A percentile compares a stretch with the other conserved stretches of the same genome.
phyloP scores from a whole-genome alignment of 2,329 filamentous ascomycete species.

The Aspergillus fijiensis region DNA sequence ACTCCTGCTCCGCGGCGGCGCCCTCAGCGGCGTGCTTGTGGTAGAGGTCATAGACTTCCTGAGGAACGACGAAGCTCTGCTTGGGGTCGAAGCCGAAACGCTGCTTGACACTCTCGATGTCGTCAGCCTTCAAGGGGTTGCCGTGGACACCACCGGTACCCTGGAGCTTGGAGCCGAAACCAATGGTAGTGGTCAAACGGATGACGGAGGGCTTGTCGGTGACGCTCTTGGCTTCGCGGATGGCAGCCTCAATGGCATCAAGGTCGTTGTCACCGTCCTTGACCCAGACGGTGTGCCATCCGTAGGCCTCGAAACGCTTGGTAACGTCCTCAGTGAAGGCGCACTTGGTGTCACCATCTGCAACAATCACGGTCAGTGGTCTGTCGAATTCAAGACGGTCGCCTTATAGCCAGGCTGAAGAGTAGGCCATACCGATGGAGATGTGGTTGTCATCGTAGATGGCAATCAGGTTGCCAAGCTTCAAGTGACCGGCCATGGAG shows the following conservation, averaged over 20 bases:
- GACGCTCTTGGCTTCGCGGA: conserved; percentile 79
- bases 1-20: conserved; percentile 86
- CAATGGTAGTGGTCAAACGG: conserved; percentile 96
- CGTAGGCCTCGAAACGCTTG: conserved; percentile 94
- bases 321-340: conserved; percentile 96
- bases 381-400: not conserved
- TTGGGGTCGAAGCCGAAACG: conserved; percentile 96
- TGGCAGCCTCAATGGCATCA: conserved; percentile 80
- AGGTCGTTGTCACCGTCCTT: conserved; percentile 87
- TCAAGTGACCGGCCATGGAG: conserved; percentile 89
- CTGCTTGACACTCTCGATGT: conserved; percentile 88
- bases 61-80: conserved; percentile 87
- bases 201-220: conserved; percentile 97
- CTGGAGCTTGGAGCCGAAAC: conserved; percentile 88
- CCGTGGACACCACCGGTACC: conserved; percentile 96
- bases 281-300: conserved; percentile 88
- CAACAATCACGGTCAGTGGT: not conserved
- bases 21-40: conserved; percentile 80
- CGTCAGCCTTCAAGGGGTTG: conserved; percentile 90
- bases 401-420: not conserved
- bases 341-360: conserved; percentile 90
- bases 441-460: conserved; percentile 99
- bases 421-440: conserved; percentile 61
- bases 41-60: conserved; percentile 91
- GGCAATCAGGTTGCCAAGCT: conserved; percentile 95